A percentile compares a stretch with the other conserved stretches of the same genome.
Evolutionary conservation across 78 protist species (phyloP).

Genomic region (slime mould (Dictyostelium discoideum)): dicty_2.7 NC_007088.5:4949001-4949500

Average conservation of each 20-base stretch:
- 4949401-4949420: neutral
- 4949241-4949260: slow-evolving; percentile 44
- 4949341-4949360: slow-evolving; percentile 45
- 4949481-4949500: slow-evolving; percentile 50
- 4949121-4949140: neutral
- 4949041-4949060: slow-evolving; percentile 60
- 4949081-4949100: slow-evolving; percentile 14
- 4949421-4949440: slow-evolving; percentile 45
- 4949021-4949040: slow-evolving; percentile 44
- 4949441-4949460: slow-evolving; percentile 57
- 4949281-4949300: neutral
- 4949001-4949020: slow-evolving; percentile 37
- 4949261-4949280: slow-evolving; percentile 13
- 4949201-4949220: slow-evolving; percentile 50
- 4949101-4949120: too few species aligned
- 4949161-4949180: neutral
- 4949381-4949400: neutral
- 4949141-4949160: neutral
- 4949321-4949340: neutral
- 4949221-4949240: slow-evolving; percentile 67
- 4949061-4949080: slow-evolving; percentile 54
- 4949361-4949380: slow-evolving; percentile 51
- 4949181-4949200: neutral
- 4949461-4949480: slow-evolving; percentile 49
- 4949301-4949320: slow-evolving; percentile 2